These are phyloP conservation scores for Trichosporon asahii DNA, from an alignment of 1,284 basidiomycete genomes.

Conservation along the genomic window DNA sequence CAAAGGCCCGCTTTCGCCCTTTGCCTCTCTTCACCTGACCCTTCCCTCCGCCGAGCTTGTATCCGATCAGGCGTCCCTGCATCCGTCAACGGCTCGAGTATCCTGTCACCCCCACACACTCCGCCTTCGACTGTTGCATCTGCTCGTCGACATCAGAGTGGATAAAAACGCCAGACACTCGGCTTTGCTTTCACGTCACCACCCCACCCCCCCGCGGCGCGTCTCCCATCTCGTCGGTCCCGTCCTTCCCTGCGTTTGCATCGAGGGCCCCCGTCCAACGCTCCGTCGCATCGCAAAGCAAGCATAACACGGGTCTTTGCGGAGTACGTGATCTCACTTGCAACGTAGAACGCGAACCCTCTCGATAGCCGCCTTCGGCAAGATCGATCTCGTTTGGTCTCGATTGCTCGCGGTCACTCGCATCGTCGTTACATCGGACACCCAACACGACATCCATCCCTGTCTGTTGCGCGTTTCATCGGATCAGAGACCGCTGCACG, in stretches of 20 bases:
- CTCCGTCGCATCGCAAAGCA: background rate
- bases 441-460: slow-evolving; percentile 1
- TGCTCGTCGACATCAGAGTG: background rate
- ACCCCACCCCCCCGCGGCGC: background rate
- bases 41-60: slow-evolving; percentile 8
- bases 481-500: background rate
- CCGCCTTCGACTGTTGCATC: background rate
- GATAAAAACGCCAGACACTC: background rate
- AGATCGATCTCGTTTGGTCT: background rate
- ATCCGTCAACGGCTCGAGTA: slow-evolving; percentile 2
- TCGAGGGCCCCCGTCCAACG: background rate
- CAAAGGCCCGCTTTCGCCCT: slow-evolving; percentile 3
- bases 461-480: background rate
- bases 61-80: slow-evolving; percentile 3
- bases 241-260: background rate
- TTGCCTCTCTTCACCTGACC: slow-evolving; percentile 6
- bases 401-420: background rate
- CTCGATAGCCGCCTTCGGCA: background rate
- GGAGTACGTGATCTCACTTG: background rate
- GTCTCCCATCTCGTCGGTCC: background rate
- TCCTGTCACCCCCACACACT: background rate
- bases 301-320: background rate
- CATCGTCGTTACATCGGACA: background rate
- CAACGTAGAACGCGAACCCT: background rate
- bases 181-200: slow-evolving; percentile 3